These are phyloP conservation scores for Collybia sordida DNA, from an alignment of 768 basidiomycete species.

Conservation along the genomic window DNA sequence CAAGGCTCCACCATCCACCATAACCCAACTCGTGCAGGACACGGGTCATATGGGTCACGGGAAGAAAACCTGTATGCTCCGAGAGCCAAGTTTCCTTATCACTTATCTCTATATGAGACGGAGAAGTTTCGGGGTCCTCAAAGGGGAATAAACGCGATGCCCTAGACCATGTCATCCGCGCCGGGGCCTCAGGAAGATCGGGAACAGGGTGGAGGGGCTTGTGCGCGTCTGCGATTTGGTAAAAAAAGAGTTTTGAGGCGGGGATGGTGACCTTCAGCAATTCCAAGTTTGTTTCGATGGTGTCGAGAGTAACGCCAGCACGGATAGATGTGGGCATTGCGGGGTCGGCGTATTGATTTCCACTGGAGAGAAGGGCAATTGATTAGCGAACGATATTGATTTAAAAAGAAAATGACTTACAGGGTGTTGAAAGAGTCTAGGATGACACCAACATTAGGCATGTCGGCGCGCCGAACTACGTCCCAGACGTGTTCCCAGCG, in stretches of 20 bases:
- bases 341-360: conserved; percentile 38
- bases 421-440: conserved; percentile 36
- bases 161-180: conserved; percentile 37
- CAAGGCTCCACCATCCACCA: conserved; percentile 33
- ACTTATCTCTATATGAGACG: neutral
- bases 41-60: conserved; percentile 30
- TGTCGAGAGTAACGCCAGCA: conserved; percentile 10
- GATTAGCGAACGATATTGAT: neutral
- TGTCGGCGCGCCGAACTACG: conserved; percentile 28
- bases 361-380: conserved; percentile 13
- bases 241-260: conserved; percentile 36
- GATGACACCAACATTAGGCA: conserved; percentile 36
- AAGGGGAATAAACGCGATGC: conserved; percentile 36
- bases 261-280: conserved; percentile 28
- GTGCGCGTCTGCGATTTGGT: conserved; percentile 37
- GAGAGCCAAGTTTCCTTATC: conserved; percentile 5
- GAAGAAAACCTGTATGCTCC: conserved; percentile 28
- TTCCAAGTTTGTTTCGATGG: conserved; percentile 21
- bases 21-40: conserved; percentile 31
- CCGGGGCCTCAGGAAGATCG: conserved; percentile 19
- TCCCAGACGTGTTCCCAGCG: conserved; percentile 38
- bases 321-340: conserved; percentile 20
- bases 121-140: conserved; percentile 14
- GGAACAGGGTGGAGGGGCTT: conserved; percentile 16
- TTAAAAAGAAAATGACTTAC: conserved; percentile 7